Evolutionary conservation across 257 asterid genomes (phyloP).

Genomic region (Salvia rosmarinus): DNA sequence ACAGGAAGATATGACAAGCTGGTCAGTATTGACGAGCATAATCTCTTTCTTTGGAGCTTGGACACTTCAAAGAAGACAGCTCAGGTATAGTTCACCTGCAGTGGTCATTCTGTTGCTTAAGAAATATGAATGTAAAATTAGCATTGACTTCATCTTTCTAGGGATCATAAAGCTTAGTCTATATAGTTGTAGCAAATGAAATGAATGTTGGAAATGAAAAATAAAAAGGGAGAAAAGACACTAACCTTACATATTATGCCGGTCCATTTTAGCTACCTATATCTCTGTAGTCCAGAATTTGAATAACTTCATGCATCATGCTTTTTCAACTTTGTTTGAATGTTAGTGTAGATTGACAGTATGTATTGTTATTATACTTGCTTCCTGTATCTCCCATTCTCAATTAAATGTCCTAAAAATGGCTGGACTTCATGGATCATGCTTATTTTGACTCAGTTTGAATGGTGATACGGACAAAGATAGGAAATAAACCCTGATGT

Average conservation of each 20-base stretch:
- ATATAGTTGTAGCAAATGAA: neutral
- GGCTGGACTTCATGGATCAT: neutral
- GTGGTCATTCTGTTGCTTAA: constrained; percentile 29
- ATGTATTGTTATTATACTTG: neutral
- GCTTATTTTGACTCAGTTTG: neutral
- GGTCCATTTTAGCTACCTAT: constrained; percentile 12
- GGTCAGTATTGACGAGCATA: constrained; percentile 86
- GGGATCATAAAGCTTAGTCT: neutral
- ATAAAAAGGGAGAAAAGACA: neutral
- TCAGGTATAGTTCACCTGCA: constrained; percentile 58
- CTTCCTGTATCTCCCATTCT: neutral
- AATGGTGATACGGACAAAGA: constrained; percentile 18
- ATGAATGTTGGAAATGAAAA: too few relatives aligned
- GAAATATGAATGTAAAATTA: constrained; percentile 19
- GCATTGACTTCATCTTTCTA: neutral
- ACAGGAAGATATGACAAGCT: constrained; percentile 95
- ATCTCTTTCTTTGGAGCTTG: constrained; percentile 82
- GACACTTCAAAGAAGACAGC: constrained; percentile 89
- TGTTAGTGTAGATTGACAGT: neutral
- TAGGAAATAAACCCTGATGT: constrained; percentile 15
- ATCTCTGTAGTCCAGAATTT: neutral
- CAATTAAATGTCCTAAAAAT: neutral
- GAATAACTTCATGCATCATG: neutral
- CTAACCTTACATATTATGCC: neutral
- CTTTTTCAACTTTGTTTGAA: neutral